These are phyloP conservation scores for Populus alba DNA, from an alignment of 345 rosid genomes.

Conservation along the genomic window DNA sequence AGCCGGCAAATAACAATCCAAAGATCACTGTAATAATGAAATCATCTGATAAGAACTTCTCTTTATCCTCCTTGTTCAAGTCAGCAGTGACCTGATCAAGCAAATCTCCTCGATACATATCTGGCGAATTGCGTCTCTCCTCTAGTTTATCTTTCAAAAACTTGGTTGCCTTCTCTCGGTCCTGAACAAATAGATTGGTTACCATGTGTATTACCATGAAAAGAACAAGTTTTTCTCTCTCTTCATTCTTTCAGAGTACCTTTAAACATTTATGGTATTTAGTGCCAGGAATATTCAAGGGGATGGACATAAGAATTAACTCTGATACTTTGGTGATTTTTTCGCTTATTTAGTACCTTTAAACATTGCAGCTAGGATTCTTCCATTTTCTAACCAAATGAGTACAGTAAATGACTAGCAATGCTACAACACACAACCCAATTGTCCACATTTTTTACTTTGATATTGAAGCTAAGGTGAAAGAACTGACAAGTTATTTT, in stretches of 20 bases:
- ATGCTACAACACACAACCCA: not conserved
- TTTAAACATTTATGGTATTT: conserved; percentile 20
- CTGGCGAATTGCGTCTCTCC: conserved; percentile 1
- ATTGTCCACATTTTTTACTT: not conserved
- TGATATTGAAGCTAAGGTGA: too few species aligned
- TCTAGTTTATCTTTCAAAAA: not conserved
- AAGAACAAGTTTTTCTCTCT: not conserved
- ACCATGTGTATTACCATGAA: not conserved
- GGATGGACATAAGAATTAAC: conserved; percentile 30
- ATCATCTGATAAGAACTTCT: conserved; percentile 35
- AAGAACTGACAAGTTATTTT: too few species aligned
- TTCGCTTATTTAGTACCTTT: too few species aligned
- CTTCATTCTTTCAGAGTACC: conserved; percentile 12
- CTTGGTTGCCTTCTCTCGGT: conserved; percentile 1
- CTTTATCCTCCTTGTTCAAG: conserved; percentile 4
- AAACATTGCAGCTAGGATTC: not conserved
- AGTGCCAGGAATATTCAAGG: conserved; percentile 37
- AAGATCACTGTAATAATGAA: conserved; percentile 18
- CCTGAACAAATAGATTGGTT: not conserved
- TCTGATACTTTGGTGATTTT: conserved; percentile 4
- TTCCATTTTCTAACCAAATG: not conserved
- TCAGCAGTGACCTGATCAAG: conserved; percentile 21
- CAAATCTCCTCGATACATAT: conserved; percentile 12
- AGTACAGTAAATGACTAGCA: not conserved
- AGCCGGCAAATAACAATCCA: conserved; percentile 14